These are phyloP conservation scores for Ceratobasidium papillatum DNA, from an alignment of 1,284 basidiomycete genomes.

Conservation along the genomic window DNA sequence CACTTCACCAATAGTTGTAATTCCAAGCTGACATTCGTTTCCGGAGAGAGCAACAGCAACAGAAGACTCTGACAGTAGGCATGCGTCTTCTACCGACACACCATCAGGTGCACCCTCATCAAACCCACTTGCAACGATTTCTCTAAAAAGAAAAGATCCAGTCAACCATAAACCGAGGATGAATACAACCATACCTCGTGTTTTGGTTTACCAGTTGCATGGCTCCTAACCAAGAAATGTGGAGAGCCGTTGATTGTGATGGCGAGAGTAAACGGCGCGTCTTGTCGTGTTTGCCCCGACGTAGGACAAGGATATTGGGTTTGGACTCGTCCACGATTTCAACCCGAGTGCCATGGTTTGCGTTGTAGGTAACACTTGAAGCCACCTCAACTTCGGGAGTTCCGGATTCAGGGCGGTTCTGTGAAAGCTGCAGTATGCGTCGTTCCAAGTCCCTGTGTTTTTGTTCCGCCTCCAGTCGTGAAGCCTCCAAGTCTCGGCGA, in stretches of 20 bases:
- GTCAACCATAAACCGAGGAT: neutral
- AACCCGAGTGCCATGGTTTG: neutral
- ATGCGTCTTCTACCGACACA: slow-evolving; percentile 27
- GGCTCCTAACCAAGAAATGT: slow-evolving; percentile 33
- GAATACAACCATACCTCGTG: neutral
- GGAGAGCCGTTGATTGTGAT: slow-evolving; percentile 4
- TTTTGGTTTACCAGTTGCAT: slow-evolving; percentile 17
- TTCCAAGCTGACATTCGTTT: slow-evolving; percentile 3
- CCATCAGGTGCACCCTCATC: slow-evolving; percentile 10
- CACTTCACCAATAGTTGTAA: slow-evolving; percentile 13
- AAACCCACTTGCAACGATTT: slow-evolving; percentile 26
- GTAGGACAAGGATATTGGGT: neutral
- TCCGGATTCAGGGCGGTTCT: neutral
- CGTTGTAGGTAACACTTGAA: neutral
- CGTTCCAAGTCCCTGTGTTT: slow-evolving; percentile 25
- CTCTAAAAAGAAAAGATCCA: slow-evolving; percentile 9
- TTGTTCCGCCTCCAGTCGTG: slow-evolving; percentile 20
- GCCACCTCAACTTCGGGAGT: neutral
- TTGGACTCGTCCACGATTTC: slow-evolving; percentile 4
- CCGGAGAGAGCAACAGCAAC: slow-evolving; percentile 16
- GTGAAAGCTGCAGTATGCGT: slow-evolving; percentile 26
- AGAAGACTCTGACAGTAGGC: slow-evolving; percentile 26
- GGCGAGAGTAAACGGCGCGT: slow-evolving; percentile 22
- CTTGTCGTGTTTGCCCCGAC: slow-evolving; percentile 31
- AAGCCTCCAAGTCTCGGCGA: slow-evolving; percentile 25